Conservation (phyloP, 345 rosid genomes). For the Schrenkiella parvula region DNA sequence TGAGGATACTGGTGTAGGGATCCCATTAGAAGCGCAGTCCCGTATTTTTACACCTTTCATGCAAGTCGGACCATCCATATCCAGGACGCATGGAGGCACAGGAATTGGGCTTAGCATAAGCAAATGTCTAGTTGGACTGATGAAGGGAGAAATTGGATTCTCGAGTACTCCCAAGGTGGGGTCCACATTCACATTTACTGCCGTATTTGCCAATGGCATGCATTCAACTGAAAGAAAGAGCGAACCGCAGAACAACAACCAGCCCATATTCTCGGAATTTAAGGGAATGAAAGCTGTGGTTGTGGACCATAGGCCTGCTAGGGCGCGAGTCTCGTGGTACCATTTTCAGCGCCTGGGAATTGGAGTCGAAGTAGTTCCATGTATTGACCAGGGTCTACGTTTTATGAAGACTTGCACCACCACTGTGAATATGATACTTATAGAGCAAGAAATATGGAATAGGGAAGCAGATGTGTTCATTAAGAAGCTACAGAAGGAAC, state of each 20-base stretch:
- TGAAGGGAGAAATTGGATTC: slow-evolving; percentile 93
- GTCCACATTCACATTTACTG: slow-evolving; percentile 91
- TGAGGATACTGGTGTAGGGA: slow-evolving; percentile 94
- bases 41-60: slow-evolving; percentile 91
- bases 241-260: slow-evolving; percentile 46
- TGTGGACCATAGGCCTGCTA: slow-evolving; percentile 68
- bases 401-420: slow-evolving; percentile 31
- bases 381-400: slow-evolving; percentile 45
- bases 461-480: slow-evolving; percentile 51
- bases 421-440: slow-evolving; percentile 50
- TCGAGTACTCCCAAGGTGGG: slow-evolving; percentile 73
- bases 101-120: slow-evolving; percentile 98
- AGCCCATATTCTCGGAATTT: slow-evolving; percentile 49
- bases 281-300: slow-evolving; percentile 67
- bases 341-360: slow-evolving; percentile 80
- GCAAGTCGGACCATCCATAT: slow-evolving; percentile 92
- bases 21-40: slow-evolving; percentile 80
- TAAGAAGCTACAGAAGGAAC: slow-evolving; percentile 34
- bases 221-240: slow-evolving; percentile 39
- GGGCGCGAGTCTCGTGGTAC: slow-evolving; percentile 75
- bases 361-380: slow-evolving; percentile 54
- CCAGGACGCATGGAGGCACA: slow-evolving; percentile 89
- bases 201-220: slow-evolving; percentile 55
- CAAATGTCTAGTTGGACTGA: slow-evolving; percentile 82
- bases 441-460: slow-evolving; percentile 88